Evolutionary conservation across 495 filamentous ascomycete genomes (phyloP).

Genomic region (Aspergillus wentii): DNA sequence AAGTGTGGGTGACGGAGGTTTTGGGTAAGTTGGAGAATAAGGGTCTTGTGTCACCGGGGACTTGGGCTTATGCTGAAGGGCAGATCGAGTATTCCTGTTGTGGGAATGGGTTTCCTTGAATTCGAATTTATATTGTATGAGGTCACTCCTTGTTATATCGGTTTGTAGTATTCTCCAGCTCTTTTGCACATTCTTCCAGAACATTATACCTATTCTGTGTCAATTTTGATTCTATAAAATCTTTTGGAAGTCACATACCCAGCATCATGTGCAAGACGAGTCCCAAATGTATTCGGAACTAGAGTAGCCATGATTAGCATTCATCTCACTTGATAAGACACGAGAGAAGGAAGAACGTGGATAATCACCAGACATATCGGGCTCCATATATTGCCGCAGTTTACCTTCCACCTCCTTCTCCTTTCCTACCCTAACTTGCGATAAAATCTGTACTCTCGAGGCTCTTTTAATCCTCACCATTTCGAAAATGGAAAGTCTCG

Average conservation of each 20-base stretch:
- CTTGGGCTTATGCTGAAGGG: too few relatives aligned
- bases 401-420: slow-evolving; percentile 13
- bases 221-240: neutral
- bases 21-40: too few relatives aligned
- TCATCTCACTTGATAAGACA: neutral
- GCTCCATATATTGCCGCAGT: slow-evolving; percentile 10
- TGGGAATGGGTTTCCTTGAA: too few relatives aligned
- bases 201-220: neutral
- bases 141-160: too few relatives aligned
- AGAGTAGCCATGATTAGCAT: neutral
- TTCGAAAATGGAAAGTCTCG: slow-evolving; percentile 29
- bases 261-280: neutral
- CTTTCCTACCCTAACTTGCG: slow-evolving; percentile 13
- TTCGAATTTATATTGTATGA: too few relatives aligned
- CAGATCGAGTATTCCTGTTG: too few relatives aligned
- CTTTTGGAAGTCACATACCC: neutral
- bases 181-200: neutral
- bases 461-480: slow-evolving; percentile 28
- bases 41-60: too few relatives aligned
- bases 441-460: slow-evolving; percentile 28
- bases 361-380: neutral
- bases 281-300: neutral
- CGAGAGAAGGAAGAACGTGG: neutral
- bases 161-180: neutral
- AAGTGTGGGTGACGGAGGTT: too few relatives aligned